Evolutionary conservation across 805 yeast species (phyloP).

Genomic region (Saccharomycopsis oosterbeekiorum): DNA sequence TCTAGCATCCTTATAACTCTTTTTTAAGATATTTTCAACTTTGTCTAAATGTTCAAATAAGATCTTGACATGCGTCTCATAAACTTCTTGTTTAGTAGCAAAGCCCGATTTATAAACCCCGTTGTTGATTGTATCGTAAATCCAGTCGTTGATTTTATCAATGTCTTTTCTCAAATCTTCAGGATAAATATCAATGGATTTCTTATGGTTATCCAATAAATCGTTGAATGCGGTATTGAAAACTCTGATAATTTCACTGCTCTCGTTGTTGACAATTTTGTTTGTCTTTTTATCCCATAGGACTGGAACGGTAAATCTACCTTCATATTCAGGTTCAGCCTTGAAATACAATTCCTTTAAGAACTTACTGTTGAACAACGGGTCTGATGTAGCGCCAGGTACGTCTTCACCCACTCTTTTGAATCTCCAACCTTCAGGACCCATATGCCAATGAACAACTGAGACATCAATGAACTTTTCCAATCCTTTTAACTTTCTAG

Average conservation of each 20-base stretch:
- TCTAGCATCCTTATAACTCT: slow-evolving; percentile 29
- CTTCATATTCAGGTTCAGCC: slow-evolving; percentile 65
- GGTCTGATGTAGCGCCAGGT: slow-evolving; percentile 42
- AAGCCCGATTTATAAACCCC: slow-evolving; percentile 94
- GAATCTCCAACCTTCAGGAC: slow-evolving; percentile 83
- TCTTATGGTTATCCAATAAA: slow-evolving; percentile 32
- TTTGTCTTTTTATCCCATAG: slow-evolving; percentile 79
- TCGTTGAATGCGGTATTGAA: slow-evolving; percentile 64
- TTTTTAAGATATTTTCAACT: slow-evolving; percentile 50
- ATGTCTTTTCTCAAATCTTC: slow-evolving; percentile 40
- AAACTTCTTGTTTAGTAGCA: slow-evolving; percentile 74
- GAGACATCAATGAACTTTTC: slow-evolving; percentile 42
- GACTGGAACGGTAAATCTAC: slow-evolving; percentile 87
- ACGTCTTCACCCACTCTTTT: slow-evolving; percentile 39
- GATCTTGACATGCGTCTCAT: slow-evolving; percentile 54
- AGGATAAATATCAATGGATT: slow-evolving; percentile 56
- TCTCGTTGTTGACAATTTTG: slow-evolving; percentile 87
- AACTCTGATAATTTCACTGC: slow-evolving; percentile 81
- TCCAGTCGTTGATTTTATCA: slow-evolving; percentile 73
- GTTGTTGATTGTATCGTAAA: slow-evolving; percentile 77
- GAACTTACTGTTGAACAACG: slow-evolving; percentile 47
- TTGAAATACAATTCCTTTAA: slow-evolving; percentile 65
- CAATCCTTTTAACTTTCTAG: slow-evolving; percentile 66
- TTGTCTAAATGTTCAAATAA: slow-evolving; percentile 61
- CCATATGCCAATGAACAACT: slow-evolving; percentile 90